These are phyloP conservation scores for Camellia sinensis DNA, from an alignment of 148 eudicot genomes.

Conservation along the genomic window DNA sequence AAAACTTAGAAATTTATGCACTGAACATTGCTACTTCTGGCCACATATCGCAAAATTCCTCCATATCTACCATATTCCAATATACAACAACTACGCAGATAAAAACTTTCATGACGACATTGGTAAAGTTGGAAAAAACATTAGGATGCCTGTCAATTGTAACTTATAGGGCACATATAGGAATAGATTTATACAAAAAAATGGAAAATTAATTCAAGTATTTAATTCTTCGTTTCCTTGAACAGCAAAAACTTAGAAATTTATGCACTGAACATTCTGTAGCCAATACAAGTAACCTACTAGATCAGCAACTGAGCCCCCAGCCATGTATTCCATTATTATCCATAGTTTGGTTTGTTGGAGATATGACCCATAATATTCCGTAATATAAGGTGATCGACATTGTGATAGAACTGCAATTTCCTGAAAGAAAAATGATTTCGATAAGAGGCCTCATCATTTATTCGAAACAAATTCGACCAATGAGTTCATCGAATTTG, in stretches of 20 bases:
- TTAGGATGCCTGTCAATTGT: background rate
- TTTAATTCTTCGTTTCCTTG: background rate
- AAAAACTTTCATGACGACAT: background rate
- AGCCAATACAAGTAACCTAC: conserved; percentile 44
- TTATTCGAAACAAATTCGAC: background rate
- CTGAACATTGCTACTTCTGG: background rate
- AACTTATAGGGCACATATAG: background rate
- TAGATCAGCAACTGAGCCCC: conserved; percentile 95
- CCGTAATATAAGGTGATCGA: conserved; percentile 86
- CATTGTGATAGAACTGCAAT: conserved; percentile 88
- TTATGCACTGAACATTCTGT: background rate
- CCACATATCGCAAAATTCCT: background rate
- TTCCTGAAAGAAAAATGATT: conserved; percentile 53
- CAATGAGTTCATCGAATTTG: conserved; percentile 8
- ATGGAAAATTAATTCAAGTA: background rate
- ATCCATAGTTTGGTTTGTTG: conserved; percentile 90
- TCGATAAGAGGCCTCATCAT: conserved; percentile 5
- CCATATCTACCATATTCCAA: background rate
- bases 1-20: background rate
- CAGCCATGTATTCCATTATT: conserved; percentile 98
- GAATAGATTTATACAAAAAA: background rate
- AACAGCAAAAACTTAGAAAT: background rate
- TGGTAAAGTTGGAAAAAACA: background rate
- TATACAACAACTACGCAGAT: too few species aligned
- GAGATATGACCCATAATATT: conserved; percentile 82